These are phyloP conservation scores for Globisporangium paroecandrum DNA, from an alignment of 352 stramenopile genomes.

Conservation along the genomic window DNA sequence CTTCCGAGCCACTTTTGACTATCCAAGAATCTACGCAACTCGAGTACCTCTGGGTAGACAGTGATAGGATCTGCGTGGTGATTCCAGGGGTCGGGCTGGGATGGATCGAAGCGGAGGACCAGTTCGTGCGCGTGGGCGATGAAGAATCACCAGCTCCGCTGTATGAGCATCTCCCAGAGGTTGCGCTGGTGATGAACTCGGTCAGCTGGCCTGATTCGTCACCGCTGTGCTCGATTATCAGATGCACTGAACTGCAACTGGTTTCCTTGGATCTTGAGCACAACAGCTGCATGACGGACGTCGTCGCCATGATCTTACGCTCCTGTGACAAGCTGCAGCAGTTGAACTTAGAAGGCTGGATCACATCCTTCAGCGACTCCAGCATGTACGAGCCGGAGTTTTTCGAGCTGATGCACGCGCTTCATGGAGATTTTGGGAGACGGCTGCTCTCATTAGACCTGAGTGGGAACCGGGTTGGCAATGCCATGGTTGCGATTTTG, in stretches of 20 bases:
- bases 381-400: not conserved
- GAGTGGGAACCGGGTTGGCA: not conserved
- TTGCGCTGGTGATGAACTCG: conserved; percentile 1
- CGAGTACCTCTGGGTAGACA: not conserved
- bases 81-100: not conserved
- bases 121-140: not conserved
- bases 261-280: not conserved
- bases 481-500: not conserved
- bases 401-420: not conserved
- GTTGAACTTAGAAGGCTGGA: conserved; percentile 1
- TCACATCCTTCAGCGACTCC: not conserved
- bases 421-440: not conserved
- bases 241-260: not conserved
- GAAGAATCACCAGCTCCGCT: not conserved
- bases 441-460: not conserved
- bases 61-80: not conserved
- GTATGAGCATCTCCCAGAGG: not conserved
- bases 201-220: not conserved
- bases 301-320: not conserved
- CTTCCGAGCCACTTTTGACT: not conserved
- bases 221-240: not conserved
- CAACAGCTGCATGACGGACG: not conserved
- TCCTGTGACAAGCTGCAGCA: not conserved
- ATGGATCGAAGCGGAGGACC: not conserved
- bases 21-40: not conserved